These are phyloP conservation scores for Diaporthe eres DNA, from an alignment of 2,329 filamentous ascomycete genomes.

Conservation along the genomic window DNA sequence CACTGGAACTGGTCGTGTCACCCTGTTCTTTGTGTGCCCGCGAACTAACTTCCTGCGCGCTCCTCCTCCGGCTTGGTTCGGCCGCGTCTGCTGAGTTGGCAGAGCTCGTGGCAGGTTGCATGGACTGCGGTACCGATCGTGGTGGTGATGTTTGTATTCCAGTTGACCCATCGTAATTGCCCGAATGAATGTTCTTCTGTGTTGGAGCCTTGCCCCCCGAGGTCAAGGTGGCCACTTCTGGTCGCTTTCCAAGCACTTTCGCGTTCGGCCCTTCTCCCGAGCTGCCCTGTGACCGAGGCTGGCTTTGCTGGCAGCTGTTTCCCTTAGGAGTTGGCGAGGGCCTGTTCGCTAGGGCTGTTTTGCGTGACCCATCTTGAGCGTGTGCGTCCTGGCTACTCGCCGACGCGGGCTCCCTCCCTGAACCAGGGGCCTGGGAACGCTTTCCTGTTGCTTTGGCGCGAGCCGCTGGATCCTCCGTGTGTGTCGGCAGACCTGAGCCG, in stretches of 20 bases:
- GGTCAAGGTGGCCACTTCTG: background rate
- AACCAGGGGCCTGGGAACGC: constrained; percentile 51
- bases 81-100: background rate
- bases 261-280: constrained; percentile 3
- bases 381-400: constrained; percentile 26
- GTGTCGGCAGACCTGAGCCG: constrained; percentile 33
- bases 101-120: background rate
- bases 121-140: constrained; percentile 12
- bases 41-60: background rate
- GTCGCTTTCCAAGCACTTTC: constrained; percentile 28
- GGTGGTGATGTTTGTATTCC: constrained; percentile 26
- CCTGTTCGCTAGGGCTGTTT: background rate
- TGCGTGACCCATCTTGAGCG: background rate
- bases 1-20: background rate
- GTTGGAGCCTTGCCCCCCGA: background rate
- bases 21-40: background rate
- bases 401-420: constrained; percentile 11
- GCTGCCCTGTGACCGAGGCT: background rate
- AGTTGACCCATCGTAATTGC: constrained; percentile 21
- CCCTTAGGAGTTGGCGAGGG: background rate
- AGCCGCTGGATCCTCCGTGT: constrained; percentile 42
- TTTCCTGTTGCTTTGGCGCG: constrained; percentile 66
- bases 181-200: background rate
- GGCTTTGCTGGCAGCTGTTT: background rate
- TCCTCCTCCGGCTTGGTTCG: constrained; percentile 6